These are phyloP conservation scores for Schizosaccharomyces osmophilus DNA, from an alignment of 805 yeast genomes.

Conservation along the genomic window DNA sequence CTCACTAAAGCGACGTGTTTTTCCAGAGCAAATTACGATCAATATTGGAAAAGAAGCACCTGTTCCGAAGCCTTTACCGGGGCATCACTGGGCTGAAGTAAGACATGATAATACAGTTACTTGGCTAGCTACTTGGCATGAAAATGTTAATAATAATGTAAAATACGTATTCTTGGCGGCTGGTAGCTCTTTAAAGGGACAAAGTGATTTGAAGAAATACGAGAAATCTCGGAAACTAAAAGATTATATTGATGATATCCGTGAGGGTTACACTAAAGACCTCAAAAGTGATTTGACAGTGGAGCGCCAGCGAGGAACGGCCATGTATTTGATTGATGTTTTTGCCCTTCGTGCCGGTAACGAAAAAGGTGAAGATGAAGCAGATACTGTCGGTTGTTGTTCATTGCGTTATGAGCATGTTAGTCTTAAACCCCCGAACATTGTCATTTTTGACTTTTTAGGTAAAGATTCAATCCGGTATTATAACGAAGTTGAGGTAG, in stretches of 20 bases:
- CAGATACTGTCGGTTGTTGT: conserved; percentile 95
- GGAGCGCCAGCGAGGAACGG: conserved; percentile 79
- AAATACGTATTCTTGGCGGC: conserved; percentile 86
- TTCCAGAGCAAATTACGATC: conserved; percentile 70
- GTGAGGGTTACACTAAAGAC: conserved; percentile 47
- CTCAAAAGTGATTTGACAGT: conserved; percentile 55
- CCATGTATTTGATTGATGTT: conserved; percentile 74
- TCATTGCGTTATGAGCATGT: conserved; percentile 78
- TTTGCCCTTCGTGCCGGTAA: conserved; percentile 96
- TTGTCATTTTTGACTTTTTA: conserved; percentile 68
- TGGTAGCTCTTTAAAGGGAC: conserved; percentile 72
- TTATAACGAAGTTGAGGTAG: conserved; percentile 81
- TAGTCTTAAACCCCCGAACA: conserved; percentile 60
- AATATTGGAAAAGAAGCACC: conserved; percentile 51
- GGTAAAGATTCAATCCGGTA: conserved; percentile 89
- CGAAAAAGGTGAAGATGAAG: conserved; percentile 89
- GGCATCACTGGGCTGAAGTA: conserved; percentile 78
- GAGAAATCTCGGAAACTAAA: conserved; percentile 79
- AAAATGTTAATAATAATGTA: conserved; percentile 57
- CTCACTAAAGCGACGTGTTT: conserved; percentile 59
- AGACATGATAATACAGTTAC: conserved; percentile 72
- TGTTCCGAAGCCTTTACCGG: conserved; percentile 63
- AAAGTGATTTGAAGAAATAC: conserved; percentile 72
- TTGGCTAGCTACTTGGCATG: conserved; percentile 96
- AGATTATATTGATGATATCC: conserved; percentile 41